These are phyloP conservation scores for Silene vulgaris DNA, from an alignment of 179 eudicot species.

Conservation along the genomic window DNA sequence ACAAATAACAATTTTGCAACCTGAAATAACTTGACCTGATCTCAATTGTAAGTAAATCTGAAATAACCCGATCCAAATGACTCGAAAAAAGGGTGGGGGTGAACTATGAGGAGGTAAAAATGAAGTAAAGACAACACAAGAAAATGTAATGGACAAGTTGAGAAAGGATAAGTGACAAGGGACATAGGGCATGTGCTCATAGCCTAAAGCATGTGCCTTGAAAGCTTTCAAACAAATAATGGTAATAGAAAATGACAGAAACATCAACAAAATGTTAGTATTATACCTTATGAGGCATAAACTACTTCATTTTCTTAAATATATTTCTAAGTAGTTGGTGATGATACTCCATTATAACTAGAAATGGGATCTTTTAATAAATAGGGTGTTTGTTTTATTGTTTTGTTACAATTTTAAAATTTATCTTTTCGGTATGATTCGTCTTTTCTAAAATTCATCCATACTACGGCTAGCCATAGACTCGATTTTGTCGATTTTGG, in stretches of 20 bases:
- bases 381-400: not conserved
- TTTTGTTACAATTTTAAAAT: too few relatives aligned
- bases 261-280: not conserved
- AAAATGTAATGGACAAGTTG: conserved; percentile 23
- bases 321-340: not conserved
- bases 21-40: too few relatives aligned
- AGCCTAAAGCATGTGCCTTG: conserved; percentile 23
- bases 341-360: not conserved
- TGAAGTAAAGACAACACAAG: conserved; percentile 3
- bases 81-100: not conserved
- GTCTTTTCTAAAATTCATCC: not conserved
- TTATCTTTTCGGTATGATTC: too few relatives aligned
- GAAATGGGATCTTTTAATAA: not conserved
- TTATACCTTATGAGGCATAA: not conserved
- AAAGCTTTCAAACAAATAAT: conserved; percentile 14
- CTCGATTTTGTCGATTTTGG: too few relatives aligned
- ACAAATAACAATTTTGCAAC: too few relatives aligned
- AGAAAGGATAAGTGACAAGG: conserved; percentile 22
- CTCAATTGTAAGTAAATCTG: too few relatives aligned
- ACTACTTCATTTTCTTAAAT: not conserved
- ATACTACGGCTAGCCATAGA: too few relatives aligned
- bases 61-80: too few relatives aligned
- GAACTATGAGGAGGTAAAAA: not conserved
- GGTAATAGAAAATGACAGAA: conserved; percentile 21
- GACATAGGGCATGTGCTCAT: conserved; percentile 27